Evolutionary conservation across 768 basidiomycete species (phyloP), one percentile per base, ranked within the genome.

Genomic region (Paxillus rubicundulus): DNA sequence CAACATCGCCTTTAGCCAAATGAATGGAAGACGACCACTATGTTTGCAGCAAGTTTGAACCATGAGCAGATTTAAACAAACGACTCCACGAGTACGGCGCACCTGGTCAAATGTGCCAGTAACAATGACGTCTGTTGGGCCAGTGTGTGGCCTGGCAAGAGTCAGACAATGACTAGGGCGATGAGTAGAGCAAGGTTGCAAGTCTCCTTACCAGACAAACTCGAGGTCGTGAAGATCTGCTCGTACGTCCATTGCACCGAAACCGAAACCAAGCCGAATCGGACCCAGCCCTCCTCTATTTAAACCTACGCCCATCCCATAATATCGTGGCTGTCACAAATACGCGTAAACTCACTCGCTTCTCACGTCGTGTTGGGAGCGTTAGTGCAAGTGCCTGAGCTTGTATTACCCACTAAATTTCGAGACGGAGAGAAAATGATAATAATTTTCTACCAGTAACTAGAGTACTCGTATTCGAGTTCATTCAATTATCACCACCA

Each of bases 91-190:
- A 33, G 12, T 32, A n/a, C 30, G 17, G 44, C 27, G 55, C 64
- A 88, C 89, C 69, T 86, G 71, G 76, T 92, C 89, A 66, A 91
- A 92, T 28, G 85, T 79, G 34, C 89, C 89, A 18, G 87, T 89
- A 51, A 85, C 80, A 62, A 88, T 77, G 55, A 89, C 87, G 44
- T 73, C 68, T 44, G 63, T 72, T 38, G 85, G 78, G 45, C 77
- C 75, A 28, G 74, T 55, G 56, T 81, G 77, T 16, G 85, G 86
- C 86, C 87, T 88, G 55, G 45, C 14, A 55, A 17, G 24, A 24
- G 24, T 2, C 24, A 24, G 24, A 42, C 10, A 49, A 47, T 37
- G 12, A 49, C 55, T 34, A 55, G 54, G 30, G 10, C 24, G 12
- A 34, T 9, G 27, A 24, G 14, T 1, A 36, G 46, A 41, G 50